Evolutionary conservation across 2,329 filamentous ascomycete species (phyloP).

Genomic region (Neobulgaria alba): DNA sequence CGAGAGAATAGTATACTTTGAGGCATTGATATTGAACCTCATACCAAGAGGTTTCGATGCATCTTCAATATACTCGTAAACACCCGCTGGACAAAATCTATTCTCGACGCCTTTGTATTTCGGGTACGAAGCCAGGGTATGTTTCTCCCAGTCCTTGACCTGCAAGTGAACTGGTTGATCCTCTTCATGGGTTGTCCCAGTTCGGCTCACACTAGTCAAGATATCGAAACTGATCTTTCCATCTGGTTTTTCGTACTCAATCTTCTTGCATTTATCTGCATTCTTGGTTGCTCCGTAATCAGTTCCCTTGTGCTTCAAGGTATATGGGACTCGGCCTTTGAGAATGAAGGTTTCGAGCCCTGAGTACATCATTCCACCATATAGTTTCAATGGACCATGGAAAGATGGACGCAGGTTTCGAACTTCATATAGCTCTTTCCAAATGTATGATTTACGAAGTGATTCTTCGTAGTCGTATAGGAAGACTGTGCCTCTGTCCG

Average conservation of each 20-base stretch:
- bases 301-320: slow-evolving; percentile 70
- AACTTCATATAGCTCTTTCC: slow-evolving; percentile 89
- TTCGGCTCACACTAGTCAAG: slow-evolving; percentile 86
- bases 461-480: slow-evolving; percentile 90
- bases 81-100: slow-evolving; percentile 91
- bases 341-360: slow-evolving; percentile 84
- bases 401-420: slow-evolving; percentile 97
- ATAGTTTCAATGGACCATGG: slow-evolving; percentile 76
- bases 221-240: slow-evolving; percentile 94
- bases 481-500: slow-evolving; percentile 66
- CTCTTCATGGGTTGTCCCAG: slow-evolving; percentile 97
- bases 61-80: slow-evolving; percentile 98
- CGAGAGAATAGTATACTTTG: slow-evolving; percentile 65
- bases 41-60: slow-evolving; percentile 78
- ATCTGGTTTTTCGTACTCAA: slow-evolving; percentile 95
- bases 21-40: slow-evolving; percentile 92
- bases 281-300: slow-evolving; percentile 74
- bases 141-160: slow-evolving; percentile 89
- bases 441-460: slow-evolving; percentile 78
- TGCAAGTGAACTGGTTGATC: slow-evolving; percentile 95
- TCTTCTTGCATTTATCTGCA: slow-evolving; percentile 74
- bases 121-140: slow-evolving; percentile 76
- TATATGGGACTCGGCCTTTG: slow-evolving; percentile 84
- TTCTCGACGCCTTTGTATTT: slow-evolving; percentile 89
- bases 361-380: slow-evolving; percentile 86